Base-by-base conservation (phyloP, 2,329 filamentous ascomycete species). In the Pseudogymnoascus sp. region DNA sequence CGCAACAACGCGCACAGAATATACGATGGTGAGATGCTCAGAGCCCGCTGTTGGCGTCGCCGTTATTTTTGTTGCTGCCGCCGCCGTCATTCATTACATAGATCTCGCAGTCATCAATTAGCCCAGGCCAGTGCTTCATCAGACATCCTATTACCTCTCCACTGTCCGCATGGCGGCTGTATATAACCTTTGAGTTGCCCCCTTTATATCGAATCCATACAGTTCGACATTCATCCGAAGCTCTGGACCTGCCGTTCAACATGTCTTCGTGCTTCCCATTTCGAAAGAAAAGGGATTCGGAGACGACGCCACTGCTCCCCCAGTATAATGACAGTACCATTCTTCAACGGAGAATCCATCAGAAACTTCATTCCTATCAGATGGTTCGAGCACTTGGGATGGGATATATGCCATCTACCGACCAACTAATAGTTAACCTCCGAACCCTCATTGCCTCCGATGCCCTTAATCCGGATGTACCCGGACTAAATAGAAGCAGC, bases 361-460 rank as follows among this genome's bases (percentile, higher is more conserved):
- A 93, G 75, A 97, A 96, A 80, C 83, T 97, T 65, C 93, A 96
- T 77, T 88, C 88, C 25, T 97, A 96, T 73, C 91, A 96, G 79
- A 96, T 96, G 88, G 74, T 92, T 28, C 84, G 90, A 62, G 93
- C 93, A 62, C 75, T 97, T 8, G 84, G 84, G 1, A 85, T 90
- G 71, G 93, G 93, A 5, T 97, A 87, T 76, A 93, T 97, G 89
- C 93, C 93, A 56, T 95, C 91, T 5, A 97, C 90, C 9, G 88
- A 95, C 69, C 93, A 97, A 74, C 73, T 83, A 68, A 88, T 95
- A 70, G 79, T 88, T 73, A 92, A 96, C 68, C 79, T 97, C 2
- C 86, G 91, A 68, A 90, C 88, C 2, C 77, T 97, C 1, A 80
- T 96, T 7, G 85, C 90, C 3, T 87, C 90, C 36, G 89, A 93